Conservation (phyloP, 768 basidiomycete species). For the Boletus pseudo-olivaceus region DNA sequence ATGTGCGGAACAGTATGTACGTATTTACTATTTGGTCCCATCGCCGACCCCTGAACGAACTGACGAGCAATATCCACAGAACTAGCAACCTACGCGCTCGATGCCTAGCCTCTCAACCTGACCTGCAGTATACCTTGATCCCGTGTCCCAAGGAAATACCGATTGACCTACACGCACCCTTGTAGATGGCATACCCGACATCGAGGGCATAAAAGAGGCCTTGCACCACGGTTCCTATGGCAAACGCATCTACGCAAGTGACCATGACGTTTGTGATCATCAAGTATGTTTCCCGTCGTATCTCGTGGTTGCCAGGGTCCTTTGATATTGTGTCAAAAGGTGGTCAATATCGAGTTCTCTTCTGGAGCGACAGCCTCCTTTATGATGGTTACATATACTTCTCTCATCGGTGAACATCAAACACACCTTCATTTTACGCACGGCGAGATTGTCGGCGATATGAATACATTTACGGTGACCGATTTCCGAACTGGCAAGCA, state of each 20-base stretch:
- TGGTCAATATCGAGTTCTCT: constrained; percentile 85
- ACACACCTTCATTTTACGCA: constrained; percentile 81
- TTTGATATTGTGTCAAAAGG: constrained; percentile 36
- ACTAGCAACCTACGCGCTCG: constrained; percentile 63
- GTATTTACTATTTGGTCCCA: background rate
- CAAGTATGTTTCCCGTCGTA: constrained; percentile 41
- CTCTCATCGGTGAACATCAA: constrained; percentile 77
- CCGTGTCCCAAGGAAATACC: constrained; percentile 45
- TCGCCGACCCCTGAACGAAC: background rate
- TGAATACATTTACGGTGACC: constrained; percentile 68
- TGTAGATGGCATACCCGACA: constrained; percentile 80
- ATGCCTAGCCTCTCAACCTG: background rate
- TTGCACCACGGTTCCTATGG: constrained; percentile 74
- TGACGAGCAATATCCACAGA: constrained; percentile 34
- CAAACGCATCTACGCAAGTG: constrained; percentile 77
- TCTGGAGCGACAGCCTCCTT: constrained; percentile 80
- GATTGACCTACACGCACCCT: constrained; percentile 66
- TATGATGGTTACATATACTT: constrained; percentile 85
- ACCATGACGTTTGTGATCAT: constrained; percentile 87
- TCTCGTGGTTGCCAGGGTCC: background rate
- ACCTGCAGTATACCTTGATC: constrained; percentile 72
- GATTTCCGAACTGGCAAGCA: constrained; percentile 61
- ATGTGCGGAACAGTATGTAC: constrained; percentile 67
- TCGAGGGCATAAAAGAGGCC: constrained; percentile 78
- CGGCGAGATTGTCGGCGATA: constrained; percentile 88